Evolutionary conservation across 2,329 filamentous ascomycete genomes (phyloP).

Genomic region (Colletotrichum limetticola): DNA sequence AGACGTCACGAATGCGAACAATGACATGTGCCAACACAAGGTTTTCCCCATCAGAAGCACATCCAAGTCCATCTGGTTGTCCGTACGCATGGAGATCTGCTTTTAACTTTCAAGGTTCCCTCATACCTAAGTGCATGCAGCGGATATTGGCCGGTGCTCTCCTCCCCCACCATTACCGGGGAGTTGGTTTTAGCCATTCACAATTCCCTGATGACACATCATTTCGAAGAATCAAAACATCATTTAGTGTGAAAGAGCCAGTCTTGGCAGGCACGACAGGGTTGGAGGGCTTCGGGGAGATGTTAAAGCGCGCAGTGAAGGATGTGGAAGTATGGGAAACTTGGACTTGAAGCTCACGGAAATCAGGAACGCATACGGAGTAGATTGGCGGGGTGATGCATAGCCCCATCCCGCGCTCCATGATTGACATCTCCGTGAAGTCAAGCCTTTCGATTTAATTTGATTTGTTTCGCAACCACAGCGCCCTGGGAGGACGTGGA

Average conservation of each 20-base stretch:
- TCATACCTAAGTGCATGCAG: background rate
- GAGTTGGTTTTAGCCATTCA: background rate
- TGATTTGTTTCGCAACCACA: background rate
- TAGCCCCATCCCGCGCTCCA: background rate
- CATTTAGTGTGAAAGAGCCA: no score
- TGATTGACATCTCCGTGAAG: background rate
- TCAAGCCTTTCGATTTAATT: constrained; percentile 17
- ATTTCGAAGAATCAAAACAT: background rate
- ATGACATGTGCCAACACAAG: no score
- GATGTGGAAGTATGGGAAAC: background rate
- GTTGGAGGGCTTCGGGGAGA: no score
- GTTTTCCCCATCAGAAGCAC: background rate
- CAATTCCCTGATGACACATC: background rate
- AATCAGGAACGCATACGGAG: background rate
- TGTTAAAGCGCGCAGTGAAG: no score
- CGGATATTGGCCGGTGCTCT: background rate
- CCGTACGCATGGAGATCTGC: background rate
- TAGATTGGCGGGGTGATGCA: constrained; percentile 2
- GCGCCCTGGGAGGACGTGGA: background rate
- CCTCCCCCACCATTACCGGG: background rate
- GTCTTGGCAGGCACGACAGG: no score
- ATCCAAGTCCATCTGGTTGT: background rate
- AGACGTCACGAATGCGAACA: no score
- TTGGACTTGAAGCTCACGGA: background rate
- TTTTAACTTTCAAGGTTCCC: background rate